Percentiles rank a stretch among this genome's conserved stretches.
Evolutionary conservation across 192 early-diverging fungal genomes (phyloP).

Genomic region (Coemansia pectinata): DNA sequence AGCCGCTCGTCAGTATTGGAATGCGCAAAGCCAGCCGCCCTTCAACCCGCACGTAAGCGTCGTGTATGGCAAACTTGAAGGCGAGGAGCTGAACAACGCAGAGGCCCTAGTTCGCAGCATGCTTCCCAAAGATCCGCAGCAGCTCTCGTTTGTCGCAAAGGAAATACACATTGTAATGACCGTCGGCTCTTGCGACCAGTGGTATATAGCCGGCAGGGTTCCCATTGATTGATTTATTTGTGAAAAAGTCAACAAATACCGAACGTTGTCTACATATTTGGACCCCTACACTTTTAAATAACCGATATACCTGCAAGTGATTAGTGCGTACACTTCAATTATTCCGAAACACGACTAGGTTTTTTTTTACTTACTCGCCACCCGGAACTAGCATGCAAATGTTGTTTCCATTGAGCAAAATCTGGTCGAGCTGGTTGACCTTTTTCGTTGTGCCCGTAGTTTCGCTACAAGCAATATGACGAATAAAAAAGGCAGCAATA

Average conservation of each 20-base stretch:
- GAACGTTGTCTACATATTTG: background rate
- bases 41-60: conserved; percentile 43
- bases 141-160: conserved; percentile 24
- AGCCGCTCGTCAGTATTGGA: conserved; percentile 36
- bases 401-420: conserved; percentile 96
- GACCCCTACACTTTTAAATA: background rate
- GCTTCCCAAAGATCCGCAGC: conserved; percentile 18
- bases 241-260: background rate
- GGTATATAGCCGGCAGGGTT: conserved; percentile 35
- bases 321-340: background rate
- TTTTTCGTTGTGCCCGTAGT: conserved; percentile 71
- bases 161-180: conserved; percentile 30
- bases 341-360: background rate
- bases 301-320: background rate
- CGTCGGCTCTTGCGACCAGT: conserved; percentile 24
- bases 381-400: conserved; percentile 86
- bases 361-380: conserved; percentile 30
- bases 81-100: background rate
- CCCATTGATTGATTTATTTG: background rate
- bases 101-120: background rate
- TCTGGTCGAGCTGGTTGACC: conserved; percentile 79
- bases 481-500: background rate
- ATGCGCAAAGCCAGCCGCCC: background rate
- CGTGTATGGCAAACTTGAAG: conserved; percentile 22
- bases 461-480: conserved; percentile 63